phyloP scores from a whole-genome alignment of 495 filamentous ascomycete genomes.

The Aspergillus avenaceus region DNA sequence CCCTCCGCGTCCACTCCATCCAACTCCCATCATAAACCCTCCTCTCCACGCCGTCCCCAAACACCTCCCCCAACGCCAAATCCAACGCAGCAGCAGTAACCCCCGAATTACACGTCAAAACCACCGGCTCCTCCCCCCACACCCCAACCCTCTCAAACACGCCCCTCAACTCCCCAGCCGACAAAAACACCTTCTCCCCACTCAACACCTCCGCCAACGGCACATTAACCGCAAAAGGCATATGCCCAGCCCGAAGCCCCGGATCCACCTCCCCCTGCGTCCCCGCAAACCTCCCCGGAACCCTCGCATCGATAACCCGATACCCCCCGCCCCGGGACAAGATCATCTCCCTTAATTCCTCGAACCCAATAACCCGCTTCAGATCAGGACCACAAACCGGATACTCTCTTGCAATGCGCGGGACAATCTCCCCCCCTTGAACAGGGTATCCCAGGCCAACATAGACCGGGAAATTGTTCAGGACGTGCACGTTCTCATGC shows the following conservation, averaged over 20 bases:
- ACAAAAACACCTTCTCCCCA: slow-evolving; percentile 11
- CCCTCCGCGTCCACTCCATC: slow-evolving; percentile 29
- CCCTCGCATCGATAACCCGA: slow-evolving; percentile 22
- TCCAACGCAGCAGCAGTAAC: slow-evolving; percentile 29
- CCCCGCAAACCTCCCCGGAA: slow-evolving; percentile 17
- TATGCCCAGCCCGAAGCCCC: slow-evolving; percentile 24
- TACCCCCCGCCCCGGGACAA: neutral
- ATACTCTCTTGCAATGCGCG: neutral
- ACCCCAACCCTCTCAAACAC: slow-evolving; percentile 22
- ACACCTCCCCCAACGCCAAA: slow-evolving; percentile 18
- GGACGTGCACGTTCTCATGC: slow-evolving; percentile 21
- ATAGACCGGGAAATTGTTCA: slow-evolving; percentile 32
- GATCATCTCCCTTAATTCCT: slow-evolving; percentile 13
- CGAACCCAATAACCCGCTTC: slow-evolving; percentile 16
- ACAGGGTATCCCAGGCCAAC: slow-evolving; percentile 9
- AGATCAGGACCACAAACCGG: slow-evolving; percentile 3
- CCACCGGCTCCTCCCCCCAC: slow-evolving; percentile 2
- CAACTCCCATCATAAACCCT: slow-evolving; percentile 36
- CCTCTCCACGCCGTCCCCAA: slow-evolving; percentile 12
- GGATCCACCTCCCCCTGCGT: slow-evolving; percentile 6
- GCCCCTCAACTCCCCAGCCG: slow-evolving; percentile 9
- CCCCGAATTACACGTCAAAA: slow-evolving; percentile 33
- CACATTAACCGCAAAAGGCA: slow-evolving; percentile 26
- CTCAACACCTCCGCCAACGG: slow-evolving; percentile 22
- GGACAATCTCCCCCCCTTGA: neutral